A percentile compares a stretch with the other conserved stretches of the same genome.
phyloP scores from a whole-genome alignment of 2,329 filamentous ascomycete genomes.

The Ascochyta pisi region DNA sequence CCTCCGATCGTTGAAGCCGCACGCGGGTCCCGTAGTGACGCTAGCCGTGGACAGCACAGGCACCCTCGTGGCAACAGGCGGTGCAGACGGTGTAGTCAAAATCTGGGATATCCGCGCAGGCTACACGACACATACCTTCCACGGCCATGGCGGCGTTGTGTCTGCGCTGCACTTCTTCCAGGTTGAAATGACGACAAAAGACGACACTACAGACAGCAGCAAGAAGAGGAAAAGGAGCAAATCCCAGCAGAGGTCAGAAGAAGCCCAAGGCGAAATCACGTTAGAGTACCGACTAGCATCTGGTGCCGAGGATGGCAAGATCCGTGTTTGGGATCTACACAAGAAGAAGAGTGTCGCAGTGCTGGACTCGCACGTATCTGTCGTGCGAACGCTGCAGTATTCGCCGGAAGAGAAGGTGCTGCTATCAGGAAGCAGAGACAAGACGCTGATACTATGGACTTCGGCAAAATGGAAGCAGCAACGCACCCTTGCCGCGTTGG shows the following conservation, averaged over 20 bases:
- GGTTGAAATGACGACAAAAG: constrained; percentile 60
- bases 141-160: constrained; percentile 88
- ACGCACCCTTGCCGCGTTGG: constrained; percentile 81
- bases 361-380: constrained; percentile 91
- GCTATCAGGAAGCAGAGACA: constrained; percentile 87
- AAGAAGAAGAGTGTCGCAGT: constrained; percentile 78
- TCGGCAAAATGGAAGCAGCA: constrained; percentile 81
- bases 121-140: constrained; percentile 93
- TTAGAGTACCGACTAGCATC: constrained; percentile 81
- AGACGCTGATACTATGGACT: constrained; percentile 94
- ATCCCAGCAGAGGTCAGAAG: constrained; percentile 54
- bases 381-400: constrained; percentile 87
- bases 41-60: constrained; percentile 85
- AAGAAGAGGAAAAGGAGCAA: constrained; percentile 51
- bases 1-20: constrained; percentile 83
- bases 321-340: constrained; percentile 89
- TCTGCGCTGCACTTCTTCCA: constrained; percentile 94
- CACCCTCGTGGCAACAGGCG: constrained; percentile 89
- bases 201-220: constrained; percentile 50
- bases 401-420: constrained; percentile 76
- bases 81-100: constrained; percentile 91
- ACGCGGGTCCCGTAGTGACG: constrained; percentile 87
- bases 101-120: constrained; percentile 94
- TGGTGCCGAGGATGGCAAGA: constrained; percentile 91
- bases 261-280: constrained; percentile 54